These are phyloP conservation scores for Solanum commersonii DNA, from an alignment of 257 asterid species.

Conservation along the genomic window DNA sequence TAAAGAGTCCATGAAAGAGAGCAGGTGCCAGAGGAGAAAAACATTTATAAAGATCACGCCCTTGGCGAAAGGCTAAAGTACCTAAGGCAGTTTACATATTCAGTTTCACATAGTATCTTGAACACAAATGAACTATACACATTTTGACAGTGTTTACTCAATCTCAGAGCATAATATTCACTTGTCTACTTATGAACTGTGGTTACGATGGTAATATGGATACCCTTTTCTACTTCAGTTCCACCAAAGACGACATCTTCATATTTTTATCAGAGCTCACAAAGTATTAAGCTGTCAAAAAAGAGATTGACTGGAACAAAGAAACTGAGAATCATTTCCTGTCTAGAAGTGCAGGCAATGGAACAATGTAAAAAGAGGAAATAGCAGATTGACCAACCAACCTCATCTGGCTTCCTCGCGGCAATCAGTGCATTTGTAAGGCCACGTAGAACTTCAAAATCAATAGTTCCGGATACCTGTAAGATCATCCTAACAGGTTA, in stretches of 20 bases:
- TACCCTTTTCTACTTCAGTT: neutral
- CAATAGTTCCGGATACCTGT: constrained; percentile 61
- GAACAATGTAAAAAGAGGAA: neutral
- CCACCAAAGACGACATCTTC: neutral
- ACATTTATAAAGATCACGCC: neutral
- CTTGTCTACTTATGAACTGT: neutral
- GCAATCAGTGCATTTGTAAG: constrained; percentile 83
- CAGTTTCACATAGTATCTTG: neutral
- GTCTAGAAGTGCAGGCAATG: neutral
- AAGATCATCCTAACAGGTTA: constrained; percentile 7
- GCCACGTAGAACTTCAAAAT: constrained; percentile 80
- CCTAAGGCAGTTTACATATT: neutral
- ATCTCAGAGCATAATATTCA: neutral
- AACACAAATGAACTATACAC: neutral
- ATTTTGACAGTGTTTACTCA: neutral
- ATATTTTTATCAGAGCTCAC: neutral
- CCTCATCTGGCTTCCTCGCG: constrained; percentile 75
- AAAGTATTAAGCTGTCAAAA: neutral
- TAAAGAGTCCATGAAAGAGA: neutral
- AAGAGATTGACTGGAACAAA: neutral
- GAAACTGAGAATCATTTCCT: neutral
- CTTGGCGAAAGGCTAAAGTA: neutral
- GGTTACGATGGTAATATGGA: neutral
- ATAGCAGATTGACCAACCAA: constrained; percentile 16
- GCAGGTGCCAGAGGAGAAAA: neutral